These are phyloP conservation scores for Ustilago xerochloae DNA, from an alignment of 1,284 basidiomycete species.

Conservation along the genomic window DNA sequence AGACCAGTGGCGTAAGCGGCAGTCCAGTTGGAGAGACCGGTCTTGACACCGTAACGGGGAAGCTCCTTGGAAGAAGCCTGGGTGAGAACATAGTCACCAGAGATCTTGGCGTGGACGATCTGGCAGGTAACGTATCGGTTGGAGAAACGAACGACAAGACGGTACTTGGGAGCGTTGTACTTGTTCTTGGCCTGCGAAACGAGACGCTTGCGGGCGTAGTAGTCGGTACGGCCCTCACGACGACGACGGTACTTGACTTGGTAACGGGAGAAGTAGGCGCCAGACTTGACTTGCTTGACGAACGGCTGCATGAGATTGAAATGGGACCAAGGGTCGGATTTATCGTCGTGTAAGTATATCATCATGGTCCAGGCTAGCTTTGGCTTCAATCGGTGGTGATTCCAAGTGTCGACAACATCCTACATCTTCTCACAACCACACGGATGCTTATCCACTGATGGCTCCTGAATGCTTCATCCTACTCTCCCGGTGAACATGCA, in stretches of 20 bases:
- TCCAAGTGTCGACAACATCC: slow-evolving; percentile 13
- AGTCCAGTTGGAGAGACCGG: slow-evolving; percentile 98
- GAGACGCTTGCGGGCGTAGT: slow-evolving; percentile 96
- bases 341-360: slow-evolving; percentile 11
- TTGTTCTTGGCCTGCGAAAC: slow-evolving; percentile 99
- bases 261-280: slow-evolving; percentile 95
- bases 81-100: slow-evolving; percentile 92
- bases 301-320: slow-evolving; percentile 69
- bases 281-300: slow-evolving; percentile 73
- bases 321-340: not conserved
- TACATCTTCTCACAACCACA: not conserved
- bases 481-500: slow-evolving; percentile 1
- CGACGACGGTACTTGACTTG: slow-evolving; percentile 74
- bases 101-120: slow-evolving; percentile 95
- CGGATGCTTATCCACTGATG: not conserved
- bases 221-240: slow-evolving; percentile 95
- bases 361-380: not conserved
- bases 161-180: slow-evolving; percentile 98
- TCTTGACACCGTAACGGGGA: slow-evolving; percentile 94
- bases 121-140: slow-evolving; percentile 70
- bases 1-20: slow-evolving; percentile 99
- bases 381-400: too few relatives aligned
- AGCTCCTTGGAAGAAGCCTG: slow-evolving; percentile 81
- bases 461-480: not conserved
- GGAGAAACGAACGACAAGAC: slow-evolving; percentile 91